Percentiles rank a stretch among this genome's conserved stretches.
Conservation (phyloP, 108 stramenopile genomes). For the Mediolabrus comicus region DNA sequence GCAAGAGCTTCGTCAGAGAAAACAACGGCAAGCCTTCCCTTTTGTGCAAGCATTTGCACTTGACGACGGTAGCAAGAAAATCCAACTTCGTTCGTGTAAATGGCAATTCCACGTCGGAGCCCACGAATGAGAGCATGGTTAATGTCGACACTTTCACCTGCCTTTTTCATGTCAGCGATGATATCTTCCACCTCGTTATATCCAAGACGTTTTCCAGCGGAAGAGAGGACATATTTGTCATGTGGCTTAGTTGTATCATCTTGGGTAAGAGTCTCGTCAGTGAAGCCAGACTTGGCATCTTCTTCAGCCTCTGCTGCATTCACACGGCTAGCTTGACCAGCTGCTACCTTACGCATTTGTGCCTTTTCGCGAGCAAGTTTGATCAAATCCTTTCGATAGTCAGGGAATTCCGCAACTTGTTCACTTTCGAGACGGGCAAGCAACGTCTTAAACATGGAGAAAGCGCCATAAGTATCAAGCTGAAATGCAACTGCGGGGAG, state of each 20-base stretch:
- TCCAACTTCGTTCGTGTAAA: conserved; percentile 98
- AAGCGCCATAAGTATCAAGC: conserved; percentile 95
- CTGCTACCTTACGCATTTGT: conserved; percentile 87
- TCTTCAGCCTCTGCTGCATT: conserved; percentile 92
- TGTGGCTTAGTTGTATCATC: conserved; percentile 97
- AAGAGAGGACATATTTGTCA: conserved; percentile 92
- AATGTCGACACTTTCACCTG: conserved; percentile 86
- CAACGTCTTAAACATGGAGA: conserved; percentile 95
- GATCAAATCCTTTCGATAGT: conserved; percentile 90
- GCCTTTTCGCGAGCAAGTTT: conserved; percentile 87
- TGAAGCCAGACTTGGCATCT: conserved; percentile 91
- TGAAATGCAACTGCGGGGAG: conserved; percentile 98
- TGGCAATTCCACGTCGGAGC: conserved; percentile 96
- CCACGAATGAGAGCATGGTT: conserved; percentile 97
- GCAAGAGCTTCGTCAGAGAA: conserved; percentile 98
- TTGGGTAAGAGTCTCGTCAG: conserved; percentile 76
- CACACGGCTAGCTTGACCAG: conserved; percentile 82
- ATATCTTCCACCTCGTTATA: conserved; percentile 95
- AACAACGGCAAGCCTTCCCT: conserved; percentile 98
- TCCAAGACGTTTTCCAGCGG: conserved; percentile 88
- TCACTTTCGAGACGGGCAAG: conserved; percentile 87
- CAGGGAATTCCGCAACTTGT: conserved; percentile 90
- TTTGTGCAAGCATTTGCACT: conserved; percentile 96
- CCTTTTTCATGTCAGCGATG: conserved; percentile 92
- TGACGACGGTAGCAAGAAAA: conserved; percentile 97